Evolutionary conservation across 352 stramenopile species (phyloP), one percentile per base, ranked within the genome.

Genomic region (Globisporangium radiosum): DNA sequence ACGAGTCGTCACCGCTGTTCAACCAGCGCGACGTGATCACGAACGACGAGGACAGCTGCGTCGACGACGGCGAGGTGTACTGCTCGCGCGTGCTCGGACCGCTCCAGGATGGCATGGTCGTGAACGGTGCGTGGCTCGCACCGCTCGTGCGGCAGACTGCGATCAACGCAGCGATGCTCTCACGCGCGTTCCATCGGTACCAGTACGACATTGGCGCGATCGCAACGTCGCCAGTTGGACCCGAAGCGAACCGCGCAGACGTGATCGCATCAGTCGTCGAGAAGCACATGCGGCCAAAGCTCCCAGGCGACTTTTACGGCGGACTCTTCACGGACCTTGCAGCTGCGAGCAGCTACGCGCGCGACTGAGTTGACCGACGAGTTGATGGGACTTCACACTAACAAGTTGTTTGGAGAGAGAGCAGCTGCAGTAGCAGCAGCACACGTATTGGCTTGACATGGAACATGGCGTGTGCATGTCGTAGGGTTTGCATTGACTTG

Each of bases 291-390:
- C 80, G 71, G 11, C 83, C 85, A 14, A 85, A 91, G 65, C 73
- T 95, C 15, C 85, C 85, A 10, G 83, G 85, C 38, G 81, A 95
- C 62, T 95, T 95, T 62, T 95, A 95, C 62, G 80, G 85, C 43
- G 72, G 81, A 52, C 65, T 94, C 43, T 94, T 94, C 65, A 68
- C 73, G 17, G 78, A 88, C 60, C 63, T 88, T 42, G 70, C 70
- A 50, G 65, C 60, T 45, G 39, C 39, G 39, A 56, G 55, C 37
- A 47, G 15, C 36, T 38, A 44, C 4, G 17, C 15, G 39, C 38
- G 55, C 19, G 8, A 11, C 2, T 52, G 38, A 52, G 5, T 13
- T 14, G 40, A 44, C 25, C 1, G 25, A 33, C 25, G 25, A 33
- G 25, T 33, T 33, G 25, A 33, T 33, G 25, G 25, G 25, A 3